Base-by-base conservation (phyloP, 495 filamentous ascomycete species). In the Lentithecium fluviatile region DNA sequence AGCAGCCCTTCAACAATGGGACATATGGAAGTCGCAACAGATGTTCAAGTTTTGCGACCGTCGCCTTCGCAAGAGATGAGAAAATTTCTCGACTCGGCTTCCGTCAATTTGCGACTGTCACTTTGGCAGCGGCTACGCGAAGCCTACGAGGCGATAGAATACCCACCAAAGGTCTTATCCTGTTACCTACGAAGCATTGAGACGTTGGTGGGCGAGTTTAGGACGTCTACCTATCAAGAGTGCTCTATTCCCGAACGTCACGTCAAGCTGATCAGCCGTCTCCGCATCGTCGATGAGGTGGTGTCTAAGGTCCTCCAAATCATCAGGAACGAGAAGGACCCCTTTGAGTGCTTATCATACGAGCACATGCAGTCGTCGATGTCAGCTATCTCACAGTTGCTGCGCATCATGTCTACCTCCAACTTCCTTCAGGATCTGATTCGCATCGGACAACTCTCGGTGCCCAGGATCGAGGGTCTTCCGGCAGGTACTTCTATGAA, bases 111-210 rank as follows among this genome's bases (percentile, higher is more conserved):
- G 38, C 83, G 89, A 52, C 74, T 97, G 2, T 87, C 92, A 58
- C 76, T 99, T 1, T 97, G 93, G 92, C 85, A 86, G 32, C 84
- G 88, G 57, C 82, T 99, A 13, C 85, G 89, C 23, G 87, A 91
- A 32, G 91, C 95, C 0, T 97, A 99, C 67, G 82, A 83, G 60
- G 81, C 80, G 29, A 92, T 97, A 54, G 82, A 87, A 13, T 93
- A 95, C 67, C 79, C 82, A 6, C 89, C 92, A 0, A 95, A 95
- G 69, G 85, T 95, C 24, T 82, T 97, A 21, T 90, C 86, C 0
- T 96, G 91, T 72, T 83, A 89, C 64, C 77, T 97, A 37, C 83
- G 86, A 57, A 91, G 87, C 63, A 89, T 97, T 51, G 88, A 91
- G 68, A 83, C 88, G 24, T 82, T 97, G 17, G 75, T 95, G 25